phyloP scores from a whole-genome alignment of 2,329 filamentous ascomycete species.

The Fusarium sp. region DNA sequence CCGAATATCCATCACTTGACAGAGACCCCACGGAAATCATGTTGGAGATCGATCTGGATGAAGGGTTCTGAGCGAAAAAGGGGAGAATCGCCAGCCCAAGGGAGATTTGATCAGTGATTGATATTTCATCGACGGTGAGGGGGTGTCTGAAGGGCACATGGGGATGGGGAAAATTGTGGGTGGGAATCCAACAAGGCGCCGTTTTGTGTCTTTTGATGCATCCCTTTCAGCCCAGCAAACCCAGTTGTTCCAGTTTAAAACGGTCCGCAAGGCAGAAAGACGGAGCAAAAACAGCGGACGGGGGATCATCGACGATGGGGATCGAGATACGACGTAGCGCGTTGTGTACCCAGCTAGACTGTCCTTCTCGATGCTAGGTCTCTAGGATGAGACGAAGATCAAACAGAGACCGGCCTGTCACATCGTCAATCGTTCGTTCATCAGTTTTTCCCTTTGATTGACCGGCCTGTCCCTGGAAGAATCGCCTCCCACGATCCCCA shows the following conservation, averaged over 20 bases:
- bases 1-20: constrained; percentile 26
- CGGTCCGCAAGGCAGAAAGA: constrained; percentile 17
- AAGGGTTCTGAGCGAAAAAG: constrained; percentile 4
- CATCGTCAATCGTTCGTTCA: constrained; percentile 25
- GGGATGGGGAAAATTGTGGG: constrained; percentile 12
- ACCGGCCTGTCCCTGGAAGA: constrained; percentile 11
- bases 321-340: constrained; percentile 22
- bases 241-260: constrained; percentile 35
- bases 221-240: neutral
- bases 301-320: constrained; percentile 5
- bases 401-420: constrained; percentile 29
- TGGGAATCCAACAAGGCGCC: constrained; percentile 5
- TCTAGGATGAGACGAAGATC: constrained; percentile 28
- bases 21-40: constrained; percentile 4
- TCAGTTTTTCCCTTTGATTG: neutral
- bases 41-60: constrained; percentile 32
- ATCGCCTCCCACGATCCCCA: constrained; percentile 20
- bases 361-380: constrained; percentile 11
- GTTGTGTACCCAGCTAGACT: neutral
- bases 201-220: constrained; percentile 27
- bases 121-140: constrained; percentile 6
- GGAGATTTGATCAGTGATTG: constrained; percentile 1
- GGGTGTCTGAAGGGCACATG: neutral
- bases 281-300: constrained; percentile 5
- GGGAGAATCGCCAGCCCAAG: neutral